Conservation (phyloP, 1,284 basidiomycete genomes). For the Cryptococcus jaspeensis region DNA sequence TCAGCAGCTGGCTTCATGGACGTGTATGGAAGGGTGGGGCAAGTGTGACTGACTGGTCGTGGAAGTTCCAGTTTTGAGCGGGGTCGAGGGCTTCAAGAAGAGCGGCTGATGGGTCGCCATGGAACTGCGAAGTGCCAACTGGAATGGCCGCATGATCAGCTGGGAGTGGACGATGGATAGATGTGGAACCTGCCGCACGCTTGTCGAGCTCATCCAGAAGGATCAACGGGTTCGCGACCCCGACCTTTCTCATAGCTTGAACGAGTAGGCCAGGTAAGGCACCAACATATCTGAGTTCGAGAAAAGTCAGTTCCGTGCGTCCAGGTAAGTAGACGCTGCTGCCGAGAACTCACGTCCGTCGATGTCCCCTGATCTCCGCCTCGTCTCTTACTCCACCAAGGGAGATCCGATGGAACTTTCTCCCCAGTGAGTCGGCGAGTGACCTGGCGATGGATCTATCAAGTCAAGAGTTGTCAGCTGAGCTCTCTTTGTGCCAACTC, state of each 20-base stretch:
- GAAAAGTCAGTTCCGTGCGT: conserved; percentile 2
- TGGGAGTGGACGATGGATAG: conserved; percentile 60
- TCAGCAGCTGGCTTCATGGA: background rate
- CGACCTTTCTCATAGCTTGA: conserved; percentile 90
- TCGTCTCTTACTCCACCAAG: conserved; percentile 95
- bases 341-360: conserved; percentile 82
- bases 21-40: background rate
- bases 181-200: conserved; percentile 54
- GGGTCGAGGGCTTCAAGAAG: conserved; percentile 96
- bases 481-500: too few relatives aligned
- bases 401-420: conserved; percentile 67
- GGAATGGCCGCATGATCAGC: background rate
- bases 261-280: conserved; percentile 96
- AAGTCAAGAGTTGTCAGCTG: background rate
- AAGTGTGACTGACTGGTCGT: conserved; percentile 72
- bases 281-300: conserved; percentile 52
- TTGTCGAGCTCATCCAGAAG: conserved; percentile 98
- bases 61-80: conserved; percentile 92
- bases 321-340: background rate
- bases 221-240: conserved; percentile 92
- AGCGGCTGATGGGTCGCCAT: conserved; percentile 89
- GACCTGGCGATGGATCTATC: conserved; percentile 41
- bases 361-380: conserved; percentile 96
- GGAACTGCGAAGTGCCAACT: conserved; percentile 41
- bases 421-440: conserved; percentile 38